Conservation (phyloP, 169 alveolate genomes). For the Plasmodium vivax region DNA sequence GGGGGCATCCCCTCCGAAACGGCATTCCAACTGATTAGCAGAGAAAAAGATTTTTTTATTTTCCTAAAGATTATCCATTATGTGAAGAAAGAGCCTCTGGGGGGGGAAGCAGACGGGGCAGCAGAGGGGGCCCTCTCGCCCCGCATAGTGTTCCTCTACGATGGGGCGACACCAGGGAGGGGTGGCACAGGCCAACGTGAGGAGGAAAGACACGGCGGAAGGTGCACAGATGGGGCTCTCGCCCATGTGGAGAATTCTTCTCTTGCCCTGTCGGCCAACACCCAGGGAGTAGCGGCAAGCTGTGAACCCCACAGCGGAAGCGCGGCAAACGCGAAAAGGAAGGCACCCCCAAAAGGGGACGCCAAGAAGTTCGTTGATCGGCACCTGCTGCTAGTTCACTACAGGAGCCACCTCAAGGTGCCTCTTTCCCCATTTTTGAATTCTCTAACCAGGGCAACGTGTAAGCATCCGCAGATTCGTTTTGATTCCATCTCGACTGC, state of each 20-base stretch:
- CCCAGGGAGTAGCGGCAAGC: not conserved
- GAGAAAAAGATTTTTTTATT: slow-evolving; percentile 35
- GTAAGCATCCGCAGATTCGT: not conserved
- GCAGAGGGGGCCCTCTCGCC: not conserved
- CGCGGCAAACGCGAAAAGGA: not conserved
- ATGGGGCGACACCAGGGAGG: not conserved
- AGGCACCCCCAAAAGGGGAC: not conserved
- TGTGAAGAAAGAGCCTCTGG: slow-evolving; percentile 18
- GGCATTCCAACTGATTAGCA: not conserved
- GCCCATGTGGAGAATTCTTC: not conserved
- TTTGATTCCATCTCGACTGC: not conserved
- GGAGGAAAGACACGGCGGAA: not conserved
- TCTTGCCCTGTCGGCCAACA: not conserved
- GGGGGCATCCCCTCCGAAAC: not conserved
- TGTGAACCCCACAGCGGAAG: not conserved
- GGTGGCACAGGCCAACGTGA: not conserved
- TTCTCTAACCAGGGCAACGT: not conserved
- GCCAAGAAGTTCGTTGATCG: slow-evolving; percentile 46
- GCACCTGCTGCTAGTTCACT: slow-evolving; percentile 9
- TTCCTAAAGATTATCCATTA: slow-evolving; percentile 44
- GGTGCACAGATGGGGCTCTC: not conserved
- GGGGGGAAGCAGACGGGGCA: too few species aligned
- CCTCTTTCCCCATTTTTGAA: not conserved
- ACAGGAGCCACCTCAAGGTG: not conserved
- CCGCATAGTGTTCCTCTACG: slow-evolving; percentile 12